Conservation (phyloP, 352 stramenopile species). For the Sclerospora graminicola region DNA sequence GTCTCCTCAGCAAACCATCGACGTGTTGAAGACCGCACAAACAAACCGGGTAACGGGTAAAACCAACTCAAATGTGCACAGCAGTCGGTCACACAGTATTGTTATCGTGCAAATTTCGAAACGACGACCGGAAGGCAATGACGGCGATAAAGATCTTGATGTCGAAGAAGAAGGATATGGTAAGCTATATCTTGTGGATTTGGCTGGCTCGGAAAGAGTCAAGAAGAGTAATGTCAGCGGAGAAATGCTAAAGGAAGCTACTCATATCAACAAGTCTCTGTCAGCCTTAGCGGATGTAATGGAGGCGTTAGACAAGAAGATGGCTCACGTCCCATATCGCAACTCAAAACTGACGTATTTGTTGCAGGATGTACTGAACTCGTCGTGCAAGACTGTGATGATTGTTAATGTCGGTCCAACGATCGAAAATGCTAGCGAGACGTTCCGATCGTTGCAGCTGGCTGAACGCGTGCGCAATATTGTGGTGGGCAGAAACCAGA, state of each 20-base stretch:
- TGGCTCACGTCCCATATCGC: slow-evolving; percentile 91
- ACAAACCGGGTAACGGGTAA: slow-evolving; percentile 71
- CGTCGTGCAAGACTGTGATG: slow-evolving; percentile 90
- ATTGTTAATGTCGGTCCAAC: slow-evolving; percentile 88
- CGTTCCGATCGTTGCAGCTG: slow-evolving; percentile 81
- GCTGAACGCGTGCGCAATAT: slow-evolving; percentile 75
- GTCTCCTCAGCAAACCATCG: slow-evolving; percentile 55
- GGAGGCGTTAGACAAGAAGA: slow-evolving; percentile 87
- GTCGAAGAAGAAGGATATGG: slow-evolving; percentile 53
- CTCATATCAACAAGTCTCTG: slow-evolving; percentile 86
- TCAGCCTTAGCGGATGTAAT: slow-evolving; percentile 90
- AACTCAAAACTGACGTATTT: slow-evolving; percentile 98
- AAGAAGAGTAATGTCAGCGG: slow-evolving; percentile 85
- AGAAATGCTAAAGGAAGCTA: slow-evolving; percentile 68
- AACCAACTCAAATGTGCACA: slow-evolving; percentile 86
- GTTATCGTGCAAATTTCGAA: slow-evolving; percentile 88
- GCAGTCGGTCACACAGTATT: slow-evolving; percentile 88
- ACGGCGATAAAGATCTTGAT: slow-evolving; percentile 17
- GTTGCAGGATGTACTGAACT: slow-evolving; percentile 89
- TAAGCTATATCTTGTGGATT: slow-evolving; percentile 89
- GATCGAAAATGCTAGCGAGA: slow-evolving; percentile 75
- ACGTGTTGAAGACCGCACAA: slow-evolving; percentile 53
- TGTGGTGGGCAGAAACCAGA: slow-evolving; percentile 67
- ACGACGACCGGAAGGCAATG: slow-evolving; percentile 19
- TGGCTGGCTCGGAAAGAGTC: slow-evolving; percentile 89